These are phyloP conservation scores for Clonostachys sp. DNA, from an alignment of 2,329 filamentous ascomycete genomes.

Conservation along the genomic window DNA sequence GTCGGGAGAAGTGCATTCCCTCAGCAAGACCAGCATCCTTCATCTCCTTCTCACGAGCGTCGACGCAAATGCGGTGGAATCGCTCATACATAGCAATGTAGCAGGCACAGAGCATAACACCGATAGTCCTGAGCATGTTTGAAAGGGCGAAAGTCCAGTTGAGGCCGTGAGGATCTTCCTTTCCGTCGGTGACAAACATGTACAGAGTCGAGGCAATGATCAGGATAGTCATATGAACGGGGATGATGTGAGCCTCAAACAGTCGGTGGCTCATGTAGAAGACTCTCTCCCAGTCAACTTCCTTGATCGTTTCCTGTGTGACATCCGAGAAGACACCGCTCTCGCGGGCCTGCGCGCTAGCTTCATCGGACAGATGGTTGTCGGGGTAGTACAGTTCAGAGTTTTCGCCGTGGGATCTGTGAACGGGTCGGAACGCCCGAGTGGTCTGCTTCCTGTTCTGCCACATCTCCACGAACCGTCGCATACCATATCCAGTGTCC, in stretches of 20 bases:
- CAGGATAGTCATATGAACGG: constrained; percentile 62
- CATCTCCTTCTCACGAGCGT: constrained; percentile 62
- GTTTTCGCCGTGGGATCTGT: constrained; percentile 38
- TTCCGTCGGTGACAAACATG: constrained; percentile 44
- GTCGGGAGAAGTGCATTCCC: constrained; percentile 61
- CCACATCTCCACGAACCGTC: constrained; percentile 53
- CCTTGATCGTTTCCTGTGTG: constrained; percentile 42
- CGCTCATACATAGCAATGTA: constrained; percentile 65
- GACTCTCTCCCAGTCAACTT: constrained; percentile 50
- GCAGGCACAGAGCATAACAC: constrained; percentile 58
- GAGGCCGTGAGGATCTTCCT: constrained; percentile 46
- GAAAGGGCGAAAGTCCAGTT: constrained; percentile 56
- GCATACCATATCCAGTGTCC: constrained; percentile 62
- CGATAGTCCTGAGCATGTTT: constrained; percentile 53
- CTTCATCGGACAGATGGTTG: constrained; percentile 27
- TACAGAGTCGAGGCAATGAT: constrained; percentile 60
- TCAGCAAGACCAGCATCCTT: constrained; percentile 57
- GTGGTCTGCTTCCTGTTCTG: constrained; percentile 51
- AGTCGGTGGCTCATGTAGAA: constrained; percentile 59
- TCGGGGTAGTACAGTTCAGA: constrained; percentile 44
- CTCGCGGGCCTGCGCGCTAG: constrained; percentile 33
- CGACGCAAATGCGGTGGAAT: constrained; percentile 60
- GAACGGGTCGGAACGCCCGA: constrained; percentile 50
- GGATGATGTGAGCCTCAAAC: constrained; percentile 72
- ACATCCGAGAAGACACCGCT: constrained; percentile 52